These are phyloP conservation scores for Aspergillus ibericus DNA, from an alignment of 2,329 filamentous ascomycete species.

Conservation along the genomic window DNA sequence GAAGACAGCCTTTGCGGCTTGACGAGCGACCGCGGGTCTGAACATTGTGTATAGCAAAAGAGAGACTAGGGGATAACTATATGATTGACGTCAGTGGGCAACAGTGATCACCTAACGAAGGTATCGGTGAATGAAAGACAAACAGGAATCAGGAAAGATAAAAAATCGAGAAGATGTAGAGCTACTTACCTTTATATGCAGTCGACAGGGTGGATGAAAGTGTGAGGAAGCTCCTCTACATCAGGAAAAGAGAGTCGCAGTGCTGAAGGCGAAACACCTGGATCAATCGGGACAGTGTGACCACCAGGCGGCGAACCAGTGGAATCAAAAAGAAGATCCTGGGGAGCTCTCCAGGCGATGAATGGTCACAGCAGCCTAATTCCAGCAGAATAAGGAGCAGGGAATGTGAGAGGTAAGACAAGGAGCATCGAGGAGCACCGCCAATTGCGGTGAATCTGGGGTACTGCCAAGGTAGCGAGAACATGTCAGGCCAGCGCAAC, in stretches of 20 bases:
- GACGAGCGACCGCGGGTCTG: conserved; percentile 27
- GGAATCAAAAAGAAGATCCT: neutral
- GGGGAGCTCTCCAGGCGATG: too few relatives aligned
- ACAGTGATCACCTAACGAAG: neutral
- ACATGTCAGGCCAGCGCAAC: conserved; percentile 3
- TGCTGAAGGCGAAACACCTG: neutral
- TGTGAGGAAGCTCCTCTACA: neutral
- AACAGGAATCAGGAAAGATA: neutral
- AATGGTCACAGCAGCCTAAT: conserved; percentile 1
- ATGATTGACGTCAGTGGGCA: neutral
- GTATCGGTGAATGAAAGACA: neutral
- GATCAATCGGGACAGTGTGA: conserved; percentile 6
- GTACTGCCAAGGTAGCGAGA: conserved; percentile 1
- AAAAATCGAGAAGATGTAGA: conserved; percentile 3
- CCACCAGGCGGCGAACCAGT: conserved; percentile 10
- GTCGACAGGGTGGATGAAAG: neutral
- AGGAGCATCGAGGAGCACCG: neutral
- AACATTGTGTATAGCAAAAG: conserved; percentile 25
- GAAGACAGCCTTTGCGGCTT: conserved; percentile 26
- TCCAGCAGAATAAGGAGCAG: neutral
- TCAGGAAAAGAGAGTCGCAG: conserved; percentile 9
- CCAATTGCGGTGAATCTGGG: conserved; percentile 16
- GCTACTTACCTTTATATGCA: neutral
- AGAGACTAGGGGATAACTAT: neutral
- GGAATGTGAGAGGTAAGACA: conserved; percentile 7